Percentiles rank a stretch among this genome's conserved stretches.
Conservation (phyloP, 208 protist genomes). For the Plasmodiophora brassicae region DNA sequence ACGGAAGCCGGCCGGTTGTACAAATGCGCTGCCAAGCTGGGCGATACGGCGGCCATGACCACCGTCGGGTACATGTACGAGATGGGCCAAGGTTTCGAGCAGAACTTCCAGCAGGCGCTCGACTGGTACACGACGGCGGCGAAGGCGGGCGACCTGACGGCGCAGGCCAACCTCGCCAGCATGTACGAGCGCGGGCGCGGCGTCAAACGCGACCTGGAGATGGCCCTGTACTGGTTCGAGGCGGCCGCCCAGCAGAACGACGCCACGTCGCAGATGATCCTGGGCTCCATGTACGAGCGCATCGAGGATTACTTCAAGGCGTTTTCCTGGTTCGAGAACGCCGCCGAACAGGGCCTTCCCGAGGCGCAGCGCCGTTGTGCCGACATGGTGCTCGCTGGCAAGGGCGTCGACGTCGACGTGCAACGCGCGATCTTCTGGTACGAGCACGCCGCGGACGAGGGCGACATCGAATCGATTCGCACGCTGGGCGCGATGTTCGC, state of each 20-base stretch:
- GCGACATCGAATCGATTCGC: neutral
- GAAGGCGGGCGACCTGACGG: slow-evolving; percentile 33
- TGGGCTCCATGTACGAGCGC: neutral
- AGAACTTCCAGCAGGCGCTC: slow-evolving; percentile 16
- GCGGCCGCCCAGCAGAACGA: slow-evolving; percentile 25
- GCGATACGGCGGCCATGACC: slow-evolving; percentile 4
- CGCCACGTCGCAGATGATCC: neutral
- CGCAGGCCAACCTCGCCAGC: neutral
- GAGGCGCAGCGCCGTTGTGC: slow-evolving; percentile 9
- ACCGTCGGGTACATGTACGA: slow-evolving; percentile 35
- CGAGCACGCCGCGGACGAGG: slow-evolving; percentile 3
- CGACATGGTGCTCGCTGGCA: neutral
- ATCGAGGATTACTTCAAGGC: slow-evolving; percentile 27
- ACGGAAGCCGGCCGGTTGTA: neutral
- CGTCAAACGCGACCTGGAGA: neutral
- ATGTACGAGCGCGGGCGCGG: slow-evolving; percentile 29
- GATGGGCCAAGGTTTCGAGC: slow-evolving; percentile 28
- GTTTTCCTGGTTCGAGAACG: neutral
- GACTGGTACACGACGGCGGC: slow-evolving; percentile 34
- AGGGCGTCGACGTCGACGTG: neutral
- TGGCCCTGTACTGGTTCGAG: slow-evolving; percentile 3
- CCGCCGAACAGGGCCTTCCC: slow-evolving; percentile 9
- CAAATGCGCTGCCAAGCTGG: slow-evolving; percentile 29
- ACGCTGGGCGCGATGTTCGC: neutral
- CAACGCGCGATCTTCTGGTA: neutral